phyloP scores from a whole-genome alignment of 495 filamentous ascomycete genomes.

The Aspergillus wentii region DNA sequence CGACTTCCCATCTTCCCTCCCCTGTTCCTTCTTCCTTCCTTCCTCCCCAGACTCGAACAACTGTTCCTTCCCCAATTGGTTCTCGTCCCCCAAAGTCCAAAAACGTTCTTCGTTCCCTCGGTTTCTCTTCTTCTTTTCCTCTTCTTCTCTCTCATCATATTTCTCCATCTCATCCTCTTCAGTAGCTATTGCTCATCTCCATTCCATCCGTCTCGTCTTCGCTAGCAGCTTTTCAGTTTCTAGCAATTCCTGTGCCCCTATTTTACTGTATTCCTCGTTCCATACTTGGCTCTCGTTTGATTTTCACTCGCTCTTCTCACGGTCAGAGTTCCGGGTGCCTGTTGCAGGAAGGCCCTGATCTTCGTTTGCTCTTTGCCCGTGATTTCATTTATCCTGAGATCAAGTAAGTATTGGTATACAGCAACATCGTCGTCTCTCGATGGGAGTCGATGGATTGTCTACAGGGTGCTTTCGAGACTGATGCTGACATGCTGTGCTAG shows the following conservation, averaged over 20 bases:
- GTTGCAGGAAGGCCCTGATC: not conserved
- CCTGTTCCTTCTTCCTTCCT: slow-evolving; percentile 2
- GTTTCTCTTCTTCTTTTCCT: slow-evolving; percentile 15
- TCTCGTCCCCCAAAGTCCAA: too few species aligned
- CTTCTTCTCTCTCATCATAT: slow-evolving; percentile 3
- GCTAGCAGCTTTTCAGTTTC: too few species aligned
- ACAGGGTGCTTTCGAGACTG: not conserved
- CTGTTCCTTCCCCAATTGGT: not conserved
- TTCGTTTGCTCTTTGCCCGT: not conserved
- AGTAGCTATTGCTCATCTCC: slow-evolving; percentile 4
- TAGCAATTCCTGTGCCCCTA: slow-evolving; percentile 1
- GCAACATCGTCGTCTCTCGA: not conserved
- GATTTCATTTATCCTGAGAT: not conserved
- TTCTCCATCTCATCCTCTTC: slow-evolving; percentile 1
- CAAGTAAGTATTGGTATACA: not conserved
- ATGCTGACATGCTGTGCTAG: not conserved
- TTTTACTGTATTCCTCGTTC: slow-evolving; percentile 4
- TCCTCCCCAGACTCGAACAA: not conserved
- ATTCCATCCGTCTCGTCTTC: too few species aligned
- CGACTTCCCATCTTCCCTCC: slow-evolving; percentile 1
- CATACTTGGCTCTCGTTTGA: not conserved
- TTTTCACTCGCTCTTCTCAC: not conserved
- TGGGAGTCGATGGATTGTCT: not conserved
- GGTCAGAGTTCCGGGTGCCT: not conserved
- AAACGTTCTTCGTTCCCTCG: slow-evolving; percentile 4